phyloP scores from a whole-genome alignment of 2,329 filamentous ascomycete species.

The Stagonosporopsis chrysanthemi region DNA sequence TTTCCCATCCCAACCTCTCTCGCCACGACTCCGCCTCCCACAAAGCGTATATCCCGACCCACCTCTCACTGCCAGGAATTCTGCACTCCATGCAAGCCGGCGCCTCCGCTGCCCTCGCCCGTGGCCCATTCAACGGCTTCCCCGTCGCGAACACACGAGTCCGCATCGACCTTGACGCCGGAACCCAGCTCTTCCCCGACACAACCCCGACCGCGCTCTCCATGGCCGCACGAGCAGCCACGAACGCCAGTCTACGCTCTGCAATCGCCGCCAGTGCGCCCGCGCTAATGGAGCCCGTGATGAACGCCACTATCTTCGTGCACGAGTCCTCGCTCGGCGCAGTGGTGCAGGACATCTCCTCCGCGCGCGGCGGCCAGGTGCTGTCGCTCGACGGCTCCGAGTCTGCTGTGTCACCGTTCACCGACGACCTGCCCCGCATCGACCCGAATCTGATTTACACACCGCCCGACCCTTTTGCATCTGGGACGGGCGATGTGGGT shows the following conservation, averaged over 20 bases:
- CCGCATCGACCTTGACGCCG: slow-evolving; percentile 71
- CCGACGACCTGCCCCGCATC: slow-evolving; percentile 58
- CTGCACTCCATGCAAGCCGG: slow-evolving; percentile 74
- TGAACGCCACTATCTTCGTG: slow-evolving; percentile 86
- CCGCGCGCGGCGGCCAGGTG: slow-evolving; percentile 75
- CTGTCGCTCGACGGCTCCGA: slow-evolving; percentile 66
- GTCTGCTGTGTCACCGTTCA: slow-evolving; percentile 5
- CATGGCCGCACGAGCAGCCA: slow-evolving; percentile 68
- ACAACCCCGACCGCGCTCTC: slow-evolving; percentile 72
- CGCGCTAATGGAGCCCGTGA: slow-evolving; percentile 88
- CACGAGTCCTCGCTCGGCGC: slow-evolving; percentile 81
- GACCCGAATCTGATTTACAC: slow-evolving; percentile 81
- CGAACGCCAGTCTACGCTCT: slow-evolving; percentile 72
- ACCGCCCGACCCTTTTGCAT: slow-evolving; percentile 82
- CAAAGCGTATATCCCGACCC: slow-evolving; percentile 60
- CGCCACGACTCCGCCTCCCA: slow-evolving; percentile 44
- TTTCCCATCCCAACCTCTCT: slow-evolving; percentile 61
- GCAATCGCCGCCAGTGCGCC: slow-evolving; percentile 64
- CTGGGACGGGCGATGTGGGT: slow-evolving; percentile 28
- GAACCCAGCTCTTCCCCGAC: slow-evolving; percentile 69
- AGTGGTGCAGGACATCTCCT: slow-evolving; percentile 82
- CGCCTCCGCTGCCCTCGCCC: slow-evolving; percentile 80
- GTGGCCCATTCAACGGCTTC: slow-evolving; percentile 81
- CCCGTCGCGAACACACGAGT: slow-evolving; percentile 81
- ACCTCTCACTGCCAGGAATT: slow-evolving; percentile 59